phyloP scores from a whole-genome alignment of 1,139 yeast species.

The Scheffersomyces parashehatae region DNA sequence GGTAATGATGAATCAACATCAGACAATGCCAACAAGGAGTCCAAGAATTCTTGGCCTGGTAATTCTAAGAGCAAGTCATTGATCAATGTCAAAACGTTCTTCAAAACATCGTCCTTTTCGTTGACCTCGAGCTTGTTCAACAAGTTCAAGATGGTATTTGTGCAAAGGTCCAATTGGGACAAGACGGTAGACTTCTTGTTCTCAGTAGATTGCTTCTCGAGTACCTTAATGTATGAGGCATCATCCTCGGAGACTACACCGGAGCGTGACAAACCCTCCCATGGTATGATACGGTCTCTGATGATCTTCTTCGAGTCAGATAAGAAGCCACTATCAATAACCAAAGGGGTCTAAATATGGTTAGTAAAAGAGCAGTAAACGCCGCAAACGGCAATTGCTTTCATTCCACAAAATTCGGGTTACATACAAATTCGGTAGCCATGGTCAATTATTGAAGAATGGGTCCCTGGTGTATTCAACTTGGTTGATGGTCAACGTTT shows the following conservation, averaged over 20 bases:
- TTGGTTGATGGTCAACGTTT: too few species aligned
- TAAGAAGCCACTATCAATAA: constrained; percentile 63
- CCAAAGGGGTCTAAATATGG: constrained; percentile 24
- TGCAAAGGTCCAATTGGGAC: constrained; percentile 52
- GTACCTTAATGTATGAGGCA: constrained; percentile 62
- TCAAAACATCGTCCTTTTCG: constrained; percentile 68
- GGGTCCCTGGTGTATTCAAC: too few species aligned
- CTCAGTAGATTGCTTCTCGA: constrained; percentile 56
- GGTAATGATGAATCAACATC: constrained; percentile 52
- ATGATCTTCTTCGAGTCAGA: constrained; percentile 75
- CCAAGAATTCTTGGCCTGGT: constrained; percentile 42
- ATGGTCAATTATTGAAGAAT: constrained; percentile 6
- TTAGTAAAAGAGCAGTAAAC: constrained; percentile 5
- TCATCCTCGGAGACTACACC: constrained; percentile 66
- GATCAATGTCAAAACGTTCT: constrained; percentile 68
- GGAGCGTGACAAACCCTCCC: constrained; percentile 89
- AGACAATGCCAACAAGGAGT: constrained; percentile 46
- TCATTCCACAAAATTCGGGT: neutral
- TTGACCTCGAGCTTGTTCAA: constrained; percentile 49
- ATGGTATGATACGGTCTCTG: constrained; percentile 82
- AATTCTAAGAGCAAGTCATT: constrained; percentile 58
- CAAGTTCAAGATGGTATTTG: constrained; percentile 56
- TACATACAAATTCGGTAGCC: constrained; percentile 18
- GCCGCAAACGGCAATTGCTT: neutral
- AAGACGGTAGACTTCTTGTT: constrained; percentile 40